phyloP scores from a whole-genome alignment of 345 rosid genomes.

The Euclidium syriacum region DNA sequence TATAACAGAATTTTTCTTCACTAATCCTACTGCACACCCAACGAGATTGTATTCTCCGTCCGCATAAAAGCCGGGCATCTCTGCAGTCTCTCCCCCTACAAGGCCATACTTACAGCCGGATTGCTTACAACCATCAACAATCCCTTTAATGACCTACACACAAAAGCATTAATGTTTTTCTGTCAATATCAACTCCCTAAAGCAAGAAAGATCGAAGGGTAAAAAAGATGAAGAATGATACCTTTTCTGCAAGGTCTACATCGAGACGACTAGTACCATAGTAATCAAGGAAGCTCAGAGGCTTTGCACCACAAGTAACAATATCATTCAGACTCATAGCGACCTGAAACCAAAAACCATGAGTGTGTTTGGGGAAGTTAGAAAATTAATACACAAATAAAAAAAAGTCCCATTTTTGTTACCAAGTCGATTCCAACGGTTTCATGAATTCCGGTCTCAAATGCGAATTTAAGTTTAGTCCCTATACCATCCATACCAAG shows the following conservation, averaged over 20 bases:
- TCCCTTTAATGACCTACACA: conserved; percentile 72
- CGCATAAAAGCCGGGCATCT: conserved; percentile 91
- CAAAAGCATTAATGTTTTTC: background rate
- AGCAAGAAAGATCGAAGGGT: background rate
- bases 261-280: conserved; percentile 89
- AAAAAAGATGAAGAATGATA: conserved; percentile 13
- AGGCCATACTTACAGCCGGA: conserved; percentile 76
- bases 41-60: conserved; percentile 86
- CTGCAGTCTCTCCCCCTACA: conserved; percentile 98
- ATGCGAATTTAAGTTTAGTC: conserved; percentile 88
- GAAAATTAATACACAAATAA: background rate
- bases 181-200: background rate
- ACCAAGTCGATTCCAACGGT: conserved; percentile 95
- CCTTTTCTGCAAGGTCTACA: conserved; percentile 98
- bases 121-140: conserved; percentile 84
- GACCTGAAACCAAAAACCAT: conserved; percentile 40
- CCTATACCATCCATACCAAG: conserved; percentile 99
- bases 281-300: conserved; percentile 89
- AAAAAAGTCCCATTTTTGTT: background rate
- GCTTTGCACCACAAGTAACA: conserved; percentile 92
- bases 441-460: conserved; percentile 84
- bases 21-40: conserved; percentile 90
- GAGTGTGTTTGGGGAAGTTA: background rate
- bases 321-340: conserved; percentile 99
- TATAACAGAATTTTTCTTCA: conserved; percentile 70